Evolutionary conservation across 2,329 filamentous ascomycete species (phyloP).

Genomic region (Penicillium sp.): DNA sequence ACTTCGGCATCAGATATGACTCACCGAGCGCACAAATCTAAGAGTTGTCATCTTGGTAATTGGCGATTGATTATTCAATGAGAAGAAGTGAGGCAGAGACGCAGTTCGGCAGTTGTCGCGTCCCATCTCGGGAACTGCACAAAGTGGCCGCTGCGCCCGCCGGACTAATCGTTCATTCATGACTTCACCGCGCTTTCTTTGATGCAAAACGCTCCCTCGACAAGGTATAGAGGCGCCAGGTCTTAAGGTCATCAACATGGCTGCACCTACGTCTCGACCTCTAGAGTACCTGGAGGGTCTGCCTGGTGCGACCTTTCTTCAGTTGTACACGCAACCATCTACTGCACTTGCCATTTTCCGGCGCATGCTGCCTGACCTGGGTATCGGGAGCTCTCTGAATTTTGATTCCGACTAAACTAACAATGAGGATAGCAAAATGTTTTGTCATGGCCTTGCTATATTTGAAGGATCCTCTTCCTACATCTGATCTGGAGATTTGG

Average conservation of each 20-base stretch:
- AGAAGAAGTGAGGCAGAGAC: conserved; percentile 1
- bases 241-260: conserved; percentile 47
- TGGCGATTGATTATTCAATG: background rate
- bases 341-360: conserved; percentile 94
- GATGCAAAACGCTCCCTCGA: conserved; percentile 1
- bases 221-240: conserved; percentile 23
- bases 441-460: conserved; percentile 96
- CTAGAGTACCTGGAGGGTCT: conserved; percentile 94
- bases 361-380: conserved; percentile 91
- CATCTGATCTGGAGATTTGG: conserved; percentile 83
- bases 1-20: conserved; percentile 21
- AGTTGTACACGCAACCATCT: conserved; percentile 93
- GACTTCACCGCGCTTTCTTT: conserved; percentile 14
- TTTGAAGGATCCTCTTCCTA: conserved; percentile 75
- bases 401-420: conserved; percentile 7
- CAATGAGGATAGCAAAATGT: conserved; percentile 69
- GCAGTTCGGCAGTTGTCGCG: conserved; percentile 16
- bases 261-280: conserved; percentile 58
- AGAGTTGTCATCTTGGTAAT: conserved; percentile 51
- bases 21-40: conserved; percentile 66
- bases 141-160: conserved; percentile 29
- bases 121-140: conserved; percentile 28
- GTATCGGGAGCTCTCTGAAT: conserved; percentile 49
- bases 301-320: conserved; percentile 83
- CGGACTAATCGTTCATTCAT: conserved; percentile 25